Evolutionary conservation across 768 basidiomycete species (phyloP).

Genomic region (Pulveroboletus sp.): DNA sequence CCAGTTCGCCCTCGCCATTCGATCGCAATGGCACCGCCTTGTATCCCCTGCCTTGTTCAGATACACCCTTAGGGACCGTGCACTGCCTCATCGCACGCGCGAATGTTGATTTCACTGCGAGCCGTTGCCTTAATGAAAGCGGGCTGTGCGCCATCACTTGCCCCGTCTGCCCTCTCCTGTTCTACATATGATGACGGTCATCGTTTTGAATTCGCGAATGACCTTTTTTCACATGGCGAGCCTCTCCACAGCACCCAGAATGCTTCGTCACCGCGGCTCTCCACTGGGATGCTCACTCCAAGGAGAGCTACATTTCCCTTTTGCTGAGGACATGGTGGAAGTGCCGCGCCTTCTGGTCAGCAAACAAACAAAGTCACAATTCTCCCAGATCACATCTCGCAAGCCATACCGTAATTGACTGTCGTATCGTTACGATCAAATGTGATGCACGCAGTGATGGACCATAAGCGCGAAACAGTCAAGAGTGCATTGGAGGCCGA

Average conservation of each 20-base stretch:
- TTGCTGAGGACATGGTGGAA: background rate
- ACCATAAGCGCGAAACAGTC: background rate
- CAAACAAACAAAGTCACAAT: background rate
- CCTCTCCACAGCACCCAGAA: too few relatives aligned
- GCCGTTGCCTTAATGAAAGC: constrained; percentile 9
- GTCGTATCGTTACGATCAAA: constrained; percentile 15
- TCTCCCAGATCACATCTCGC: background rate
- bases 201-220: background rate
- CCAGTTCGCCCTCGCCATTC: too few relatives aligned
- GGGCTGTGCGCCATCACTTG: constrained; percentile 13
- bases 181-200: constrained; percentile 2
- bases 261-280: background rate
- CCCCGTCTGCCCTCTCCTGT: background rate
- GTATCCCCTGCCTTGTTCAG: background rate
- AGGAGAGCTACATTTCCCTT: background rate
- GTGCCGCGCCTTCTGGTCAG: background rate
- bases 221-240: background rate
- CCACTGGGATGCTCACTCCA: background rate
- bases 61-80: background rate
- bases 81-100: constrained; percentile 8
- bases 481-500: background rate
- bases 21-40: constrained; percentile 2
- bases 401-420: background rate
- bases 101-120: constrained; percentile 1
- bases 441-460: constrained; percentile 3